Base-by-base conservation (phyloP, 352 stramenopile species). In the Peronosclerospora sorghi region DNA sequence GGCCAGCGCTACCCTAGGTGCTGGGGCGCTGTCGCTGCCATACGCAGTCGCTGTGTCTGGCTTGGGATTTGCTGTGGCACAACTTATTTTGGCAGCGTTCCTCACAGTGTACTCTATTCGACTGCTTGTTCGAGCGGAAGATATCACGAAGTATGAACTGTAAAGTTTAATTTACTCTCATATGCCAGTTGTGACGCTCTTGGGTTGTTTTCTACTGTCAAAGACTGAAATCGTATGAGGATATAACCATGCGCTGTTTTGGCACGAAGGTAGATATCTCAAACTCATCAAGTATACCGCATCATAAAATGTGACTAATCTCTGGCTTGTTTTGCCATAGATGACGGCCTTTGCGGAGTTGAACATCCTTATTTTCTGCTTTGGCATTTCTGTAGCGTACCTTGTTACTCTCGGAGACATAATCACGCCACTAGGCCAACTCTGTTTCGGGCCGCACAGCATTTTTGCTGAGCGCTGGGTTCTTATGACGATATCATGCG, bases 311-410 rank as follows among this genome's bases (percentile, higher is more conserved):
- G 26, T 8, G 9, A 35, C 28, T 12, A 27, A 12, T n/a, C 30
- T 18, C 42, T 54, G 15, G 49, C 27, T 9, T 32, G 10, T 19
- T 24, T 59, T 35, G 14, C 21, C 19, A 2, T 46, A 81, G 68
- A 70, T 74, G 36, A 75, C 73, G n/a, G 74, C 86, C 51, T 88
- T 91, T 32, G 76, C 88, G 37, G 78, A 88, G 47, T 41, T 91
- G 32, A 87, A 87, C 48, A 91, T 91, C 53, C 51, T 91, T 27
- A 65, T 86, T 35, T 91, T 91, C 43, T 88, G 78, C 53, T 91
- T 91, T 50, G 76, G 78, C 28, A 91, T 88, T 54, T 70, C 78
- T 0, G 73, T 91, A 35, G 78, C 78, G 29, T 91, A 91, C 44
- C 60, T 91, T 35, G 78, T 91, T 47, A 88, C 78, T 9, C 57